Conservation (phyloP, 306 rosid species). For the Abrus precatorius region DNA sequence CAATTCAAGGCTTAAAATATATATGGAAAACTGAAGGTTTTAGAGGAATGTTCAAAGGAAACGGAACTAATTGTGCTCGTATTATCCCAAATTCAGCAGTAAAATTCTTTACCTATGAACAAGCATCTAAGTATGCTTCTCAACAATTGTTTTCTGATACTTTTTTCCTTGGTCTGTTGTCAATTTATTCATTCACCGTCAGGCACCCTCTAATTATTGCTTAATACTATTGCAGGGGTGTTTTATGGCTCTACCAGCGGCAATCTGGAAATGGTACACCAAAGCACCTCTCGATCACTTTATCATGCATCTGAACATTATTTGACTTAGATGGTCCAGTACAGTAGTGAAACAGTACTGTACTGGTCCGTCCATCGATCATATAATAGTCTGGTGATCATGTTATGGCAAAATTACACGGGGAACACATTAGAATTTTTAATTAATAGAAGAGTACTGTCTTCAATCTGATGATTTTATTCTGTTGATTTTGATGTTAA, state of each 20-base stretch:
- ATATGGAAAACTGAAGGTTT: slow-evolving; percentile 73
- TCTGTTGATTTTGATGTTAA: slow-evolving; percentile 1
- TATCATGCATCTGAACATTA: slow-evolving; percentile 19
- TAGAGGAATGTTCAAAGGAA: slow-evolving; percentile 75
- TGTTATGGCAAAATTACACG: background rate
- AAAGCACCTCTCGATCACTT: slow-evolving; percentile 31
- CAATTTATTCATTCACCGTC: slow-evolving; percentile 10
- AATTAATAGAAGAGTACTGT: background rate
- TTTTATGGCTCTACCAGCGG: slow-evolving; percentile 62
- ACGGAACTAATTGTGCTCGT: slow-evolving; percentile 83
- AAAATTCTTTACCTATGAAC: slow-evolving; percentile 77
- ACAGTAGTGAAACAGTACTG: background rate
- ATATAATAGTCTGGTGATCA: background rate
- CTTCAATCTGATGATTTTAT: background rate
- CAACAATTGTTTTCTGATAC: background rate
- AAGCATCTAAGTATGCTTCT: slow-evolving; percentile 67
- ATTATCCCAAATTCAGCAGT: slow-evolving; percentile 81
- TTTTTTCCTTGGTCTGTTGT: background rate
- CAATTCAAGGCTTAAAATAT: slow-evolving; percentile 69
- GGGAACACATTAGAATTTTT: background rate
- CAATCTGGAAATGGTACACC: slow-evolving; percentile 69
- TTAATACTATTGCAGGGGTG: slow-evolving; percentile 58
- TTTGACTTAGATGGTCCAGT: background rate
- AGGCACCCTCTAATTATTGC: slow-evolving; percentile 7
- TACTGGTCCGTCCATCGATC: background rate